A percentile compares a stretch with the other conserved stretches of the same genome.
Conservation (phyloP, 2,329 filamentous ascomycete genomes). For the Scedosporium boydii region DNA sequence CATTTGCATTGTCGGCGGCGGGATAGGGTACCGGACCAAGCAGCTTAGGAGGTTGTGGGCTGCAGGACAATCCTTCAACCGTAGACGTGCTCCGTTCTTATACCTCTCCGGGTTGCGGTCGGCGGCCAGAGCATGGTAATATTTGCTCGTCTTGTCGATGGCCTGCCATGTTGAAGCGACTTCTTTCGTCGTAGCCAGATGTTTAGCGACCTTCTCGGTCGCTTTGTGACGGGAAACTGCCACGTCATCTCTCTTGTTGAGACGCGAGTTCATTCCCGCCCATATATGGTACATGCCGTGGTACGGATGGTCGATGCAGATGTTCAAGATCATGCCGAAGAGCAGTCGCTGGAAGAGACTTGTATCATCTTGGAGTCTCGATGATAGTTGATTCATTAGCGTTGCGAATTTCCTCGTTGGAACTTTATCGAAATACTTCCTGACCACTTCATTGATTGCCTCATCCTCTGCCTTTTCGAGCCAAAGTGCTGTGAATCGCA, state of each 20-base stretch:
- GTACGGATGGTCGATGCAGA: slow-evolving; percentile 88
- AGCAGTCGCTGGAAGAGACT: slow-evolving; percentile 69
- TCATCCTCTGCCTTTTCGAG: slow-evolving; percentile 73
- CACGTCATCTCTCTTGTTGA: slow-evolving; percentile 62
- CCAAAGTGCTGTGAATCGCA: slow-evolving; percentile 92
- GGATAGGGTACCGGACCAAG: slow-evolving; percentile 59
- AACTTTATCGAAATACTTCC: slow-evolving; percentile 59
- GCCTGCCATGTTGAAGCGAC: slow-evolving; percentile 54
- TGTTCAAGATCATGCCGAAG: slow-evolving; percentile 63
- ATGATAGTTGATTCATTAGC: slow-evolving; percentile 93
- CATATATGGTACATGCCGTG: slow-evolving; percentile 98
- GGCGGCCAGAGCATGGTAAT: slow-evolving; percentile 54
- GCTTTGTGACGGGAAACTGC: slow-evolving; percentile 66
- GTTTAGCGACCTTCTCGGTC: slow-evolving; percentile 57
- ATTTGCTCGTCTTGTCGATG: slow-evolving; percentile 64
- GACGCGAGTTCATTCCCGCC: slow-evolving; percentile 63
- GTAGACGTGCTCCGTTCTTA: slow-evolving; percentile 57
- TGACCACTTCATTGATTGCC: slow-evolving; percentile 68
- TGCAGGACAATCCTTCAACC: slow-evolving; percentile 52
- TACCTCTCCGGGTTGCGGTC: slow-evolving; percentile 55
- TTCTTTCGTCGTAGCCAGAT: slow-evolving; percentile 43
- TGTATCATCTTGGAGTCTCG: slow-evolving; percentile 65
- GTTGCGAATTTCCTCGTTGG: slow-evolving; percentile 86
- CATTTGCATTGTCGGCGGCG: slow-evolving; percentile 83
- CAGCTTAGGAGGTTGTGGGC: slow-evolving; percentile 54